Percentiles rank a stretch among this genome's conserved stretches.
phyloP scores from a whole-genome alignment of 2,329 filamentous ascomycete genomes.

The Alternaria postmessia region DNA sequence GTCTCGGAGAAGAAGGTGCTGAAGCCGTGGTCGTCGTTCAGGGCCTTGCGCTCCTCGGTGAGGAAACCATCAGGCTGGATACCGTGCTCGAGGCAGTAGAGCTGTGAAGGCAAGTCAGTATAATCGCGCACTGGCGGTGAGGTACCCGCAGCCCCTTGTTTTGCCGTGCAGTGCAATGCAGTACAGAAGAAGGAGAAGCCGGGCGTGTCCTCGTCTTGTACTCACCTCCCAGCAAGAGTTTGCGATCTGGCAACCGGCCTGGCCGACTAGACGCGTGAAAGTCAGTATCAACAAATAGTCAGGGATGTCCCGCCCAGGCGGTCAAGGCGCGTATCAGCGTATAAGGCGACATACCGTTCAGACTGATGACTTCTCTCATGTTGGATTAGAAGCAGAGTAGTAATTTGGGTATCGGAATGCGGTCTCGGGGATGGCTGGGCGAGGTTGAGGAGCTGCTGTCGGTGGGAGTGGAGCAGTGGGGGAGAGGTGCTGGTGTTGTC shows the following conservation, averaged over 20 bases:
- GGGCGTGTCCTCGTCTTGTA: conserved; percentile 40
- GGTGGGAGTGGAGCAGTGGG: conserved; percentile 26
- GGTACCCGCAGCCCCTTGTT: conserved; percentile 41
- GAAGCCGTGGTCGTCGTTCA: conserved; percentile 95
- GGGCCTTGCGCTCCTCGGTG: conserved; percentile 95
- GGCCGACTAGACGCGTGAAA: conserved; percentile 78
- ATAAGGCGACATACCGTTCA: conserved; percentile 80
- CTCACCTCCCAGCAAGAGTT: conserved; percentile 99
- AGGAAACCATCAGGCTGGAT: conserved; percentile 99
- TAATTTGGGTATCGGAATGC: conserved; percentile 45
- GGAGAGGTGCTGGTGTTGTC: conserved; percentile 32
- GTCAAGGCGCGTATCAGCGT: conserved; percentile 52
- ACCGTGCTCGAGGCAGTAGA: conserved; percentile 99
- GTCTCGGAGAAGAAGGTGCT: conserved; percentile 99
- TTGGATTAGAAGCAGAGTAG: conserved; percentile 55
- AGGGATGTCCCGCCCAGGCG: conserved; percentile 44
- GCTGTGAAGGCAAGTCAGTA: conserved; percentile 63
- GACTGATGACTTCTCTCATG: conserved; percentile 99
- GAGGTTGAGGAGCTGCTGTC: conserved; percentile 31
- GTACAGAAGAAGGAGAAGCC: conserved; percentile 11
- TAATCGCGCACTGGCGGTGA: conserved; percentile 40
- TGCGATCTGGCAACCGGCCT: conserved; percentile 99
- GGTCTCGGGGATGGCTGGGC: conserved; percentile 26
- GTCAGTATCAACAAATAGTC: conserved; percentile 60
- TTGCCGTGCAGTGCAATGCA: conserved; percentile 1